Evolutionary conservation across 2,329 filamentous ascomycete species (phyloP).

Genomic region (Nemania serpens): DNA sequence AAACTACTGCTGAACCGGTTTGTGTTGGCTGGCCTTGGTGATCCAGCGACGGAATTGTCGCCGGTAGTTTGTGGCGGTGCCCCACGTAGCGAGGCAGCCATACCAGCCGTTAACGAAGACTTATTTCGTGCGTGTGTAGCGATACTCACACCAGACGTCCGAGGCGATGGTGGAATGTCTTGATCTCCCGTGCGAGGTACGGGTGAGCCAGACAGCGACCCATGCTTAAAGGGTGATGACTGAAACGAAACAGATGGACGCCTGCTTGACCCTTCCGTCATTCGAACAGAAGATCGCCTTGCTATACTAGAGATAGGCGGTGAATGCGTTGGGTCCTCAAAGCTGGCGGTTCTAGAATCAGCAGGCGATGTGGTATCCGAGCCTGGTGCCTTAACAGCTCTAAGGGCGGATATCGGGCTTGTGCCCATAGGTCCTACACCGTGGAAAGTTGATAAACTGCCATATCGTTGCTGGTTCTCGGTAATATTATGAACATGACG

Average conservation of each 20-base stretch:
- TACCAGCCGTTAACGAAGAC: slow-evolving; percentile 74
- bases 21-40: slow-evolving; percentile 78
- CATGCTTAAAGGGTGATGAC: slow-evolving; percentile 81
- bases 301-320: slow-evolving; percentile 53
- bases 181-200: slow-evolving; percentile 54
- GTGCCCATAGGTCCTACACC: slow-evolving; percentile 77
- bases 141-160: slow-evolving; percentile 53
- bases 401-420: slow-evolving; percentile 83
- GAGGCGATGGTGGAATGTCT: slow-evolving; percentile 60
- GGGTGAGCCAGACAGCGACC: slow-evolving; percentile 89
- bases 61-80: slow-evolving; percentile 64
- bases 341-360: slow-evolving; percentile 53
- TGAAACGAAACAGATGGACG: slow-evolving; percentile 88
- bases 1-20: slow-evolving; percentile 94
- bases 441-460: slow-evolving; percentile 87
- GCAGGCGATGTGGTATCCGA: slow-evolving; percentile 66
- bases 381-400: slow-evolving; percentile 66
- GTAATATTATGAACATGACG: slow-evolving; percentile 51
- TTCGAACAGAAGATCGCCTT: slow-evolving; percentile 46
- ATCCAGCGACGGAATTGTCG: slow-evolving; percentile 71
- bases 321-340: slow-evolving; percentile 55
- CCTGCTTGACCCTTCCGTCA: slow-evolving; percentile 61
- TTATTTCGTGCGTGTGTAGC: slow-evolving; percentile 68
- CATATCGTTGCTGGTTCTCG: slow-evolving; percentile 80
- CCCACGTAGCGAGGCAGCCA: slow-evolving; percentile 73